Conservation (phyloP, 2,329 filamentous ascomycete species). For the Cladosporium colombiae region DNA sequence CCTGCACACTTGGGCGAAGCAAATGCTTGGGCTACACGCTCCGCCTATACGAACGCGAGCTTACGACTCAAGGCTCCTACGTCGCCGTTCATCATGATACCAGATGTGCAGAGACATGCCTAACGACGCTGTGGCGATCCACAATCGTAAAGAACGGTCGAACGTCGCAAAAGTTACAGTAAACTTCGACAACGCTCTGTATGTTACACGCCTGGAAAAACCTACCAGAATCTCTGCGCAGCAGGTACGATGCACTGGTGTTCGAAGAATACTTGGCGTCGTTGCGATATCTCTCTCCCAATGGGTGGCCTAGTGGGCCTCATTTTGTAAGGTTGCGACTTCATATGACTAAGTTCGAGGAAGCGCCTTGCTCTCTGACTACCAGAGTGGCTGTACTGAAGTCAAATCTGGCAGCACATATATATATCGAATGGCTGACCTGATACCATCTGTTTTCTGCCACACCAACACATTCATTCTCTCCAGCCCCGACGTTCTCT, state of each 20-base stretch:
- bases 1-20: neutral
- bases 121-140: neutral
- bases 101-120: neutral
- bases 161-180: neutral
- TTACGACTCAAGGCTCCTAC: neutral
- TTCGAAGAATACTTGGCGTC: neutral
- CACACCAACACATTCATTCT: neutral
- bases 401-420: neutral
- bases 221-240: neutral
- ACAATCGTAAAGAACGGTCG: neutral
- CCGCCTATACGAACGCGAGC: neutral
- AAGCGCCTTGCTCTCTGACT: neutral
- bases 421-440: neutral
- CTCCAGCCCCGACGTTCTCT: neutral
- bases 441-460: neutral
- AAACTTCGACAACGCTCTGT: neutral
- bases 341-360: neutral
- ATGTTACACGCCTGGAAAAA: neutral
- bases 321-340: constrained; percentile 4
- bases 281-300: neutral
- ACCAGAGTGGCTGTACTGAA: neutral
- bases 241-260: neutral
- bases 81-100: neutral
- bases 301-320: neutral
- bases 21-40: neutral